Percentiles rank a stretch among this genome's conserved stretches.
Conservation (phyloP, 2,329 filamentous ascomycete species). For the Penicillium paneum region DNA sequence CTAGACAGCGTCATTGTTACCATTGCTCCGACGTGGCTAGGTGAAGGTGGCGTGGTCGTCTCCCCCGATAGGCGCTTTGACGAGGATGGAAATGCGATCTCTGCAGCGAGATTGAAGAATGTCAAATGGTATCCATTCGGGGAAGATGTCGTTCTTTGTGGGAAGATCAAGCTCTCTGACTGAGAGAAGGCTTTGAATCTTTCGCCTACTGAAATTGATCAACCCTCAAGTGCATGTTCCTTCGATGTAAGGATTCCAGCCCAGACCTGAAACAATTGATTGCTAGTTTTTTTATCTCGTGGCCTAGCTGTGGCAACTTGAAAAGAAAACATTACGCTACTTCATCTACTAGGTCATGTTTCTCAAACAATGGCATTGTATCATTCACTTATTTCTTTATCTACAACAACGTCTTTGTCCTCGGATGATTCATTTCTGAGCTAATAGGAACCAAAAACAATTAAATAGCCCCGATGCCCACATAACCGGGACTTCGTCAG, state of each 20-base stretch:
- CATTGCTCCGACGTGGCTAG: conserved; percentile 83
- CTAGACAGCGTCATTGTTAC: conserved; percentile 79
- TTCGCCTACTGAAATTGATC: background rate
- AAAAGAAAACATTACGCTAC: too few species aligned
- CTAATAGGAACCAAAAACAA: background rate
- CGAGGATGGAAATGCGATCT: conserved; percentile 54
- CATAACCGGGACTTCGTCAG: background rate
- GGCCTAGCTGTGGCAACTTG: too few species aligned
- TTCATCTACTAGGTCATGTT: background rate
- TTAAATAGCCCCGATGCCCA: background rate
- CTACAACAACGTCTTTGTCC: background rate
- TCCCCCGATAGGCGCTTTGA: conserved; percentile 59
- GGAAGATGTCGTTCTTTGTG: conserved; percentile 76
- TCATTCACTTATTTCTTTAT: background rate
- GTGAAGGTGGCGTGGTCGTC: conserved; percentile 74
- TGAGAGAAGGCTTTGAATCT: background rate
- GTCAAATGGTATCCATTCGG: conserved; percentile 75
- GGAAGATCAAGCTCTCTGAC: conserved; percentile 45
- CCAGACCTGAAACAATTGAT: background rate
- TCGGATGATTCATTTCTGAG: background rate
- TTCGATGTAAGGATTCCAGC: background rate
- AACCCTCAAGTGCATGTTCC: background rate
- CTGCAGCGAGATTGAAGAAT: conserved; percentile 56
- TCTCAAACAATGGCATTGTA: background rate
- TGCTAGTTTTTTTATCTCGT: background rate